Base-by-base conservation (phyloP, 2,329 filamentous ascomycete species). In the Aureobasidium sp. region DNA sequence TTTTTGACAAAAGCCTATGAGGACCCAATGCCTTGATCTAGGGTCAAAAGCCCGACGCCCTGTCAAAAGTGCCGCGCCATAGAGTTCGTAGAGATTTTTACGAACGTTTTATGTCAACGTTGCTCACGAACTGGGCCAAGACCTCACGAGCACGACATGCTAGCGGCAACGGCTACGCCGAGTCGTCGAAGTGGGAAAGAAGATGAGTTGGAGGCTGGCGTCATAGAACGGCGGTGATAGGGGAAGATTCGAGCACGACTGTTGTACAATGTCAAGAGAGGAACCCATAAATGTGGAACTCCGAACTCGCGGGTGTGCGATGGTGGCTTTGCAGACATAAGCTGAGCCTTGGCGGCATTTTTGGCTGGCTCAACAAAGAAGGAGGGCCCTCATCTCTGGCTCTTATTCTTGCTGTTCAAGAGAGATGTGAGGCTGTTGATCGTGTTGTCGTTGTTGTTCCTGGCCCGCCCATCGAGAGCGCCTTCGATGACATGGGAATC, bases 291-390 rank as follows among this genome's bases (percentile, higher is more conserved):
- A n/a, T n/a, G n/a, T n/a, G n/a, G n/a, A n/a, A n/a, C n/a, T n/a
- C n/a, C n/a, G n/a, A n/a, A n/a, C n/a, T n/a, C n/a, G n/a, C n/a
- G n/a, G n/a, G 21, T 10, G 12, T n/a, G 44, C 44, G n/a, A 14
- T 22, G 19, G 29, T 48, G 32, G 44, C 44, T 37, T 45, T 30
- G 6, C 14, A 14, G 22, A 37, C 32, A 48, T 19, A 25, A 48
- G 44, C 44, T 48, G 44, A 48, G 5, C 2, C 44, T 37, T 48
- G 44, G 44, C 44, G 44, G 14, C 17, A 27, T 37, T 7, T 14
- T 48, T 48, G 44, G 22, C n/a, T 35, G 40, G 40, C 21, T 14
- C 29, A 25, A 14, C 16, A 16, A 2, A 3, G 14, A 22, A 24
- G 14, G 5, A 5, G 19, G 19, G 24, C 16, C 6, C 10, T 34